These are phyloP conservation scores for Dactylellina leptospora DNA, from an alignment of 2,329 filamentous ascomycete genomes.

Conservation along the genomic window DNA sequence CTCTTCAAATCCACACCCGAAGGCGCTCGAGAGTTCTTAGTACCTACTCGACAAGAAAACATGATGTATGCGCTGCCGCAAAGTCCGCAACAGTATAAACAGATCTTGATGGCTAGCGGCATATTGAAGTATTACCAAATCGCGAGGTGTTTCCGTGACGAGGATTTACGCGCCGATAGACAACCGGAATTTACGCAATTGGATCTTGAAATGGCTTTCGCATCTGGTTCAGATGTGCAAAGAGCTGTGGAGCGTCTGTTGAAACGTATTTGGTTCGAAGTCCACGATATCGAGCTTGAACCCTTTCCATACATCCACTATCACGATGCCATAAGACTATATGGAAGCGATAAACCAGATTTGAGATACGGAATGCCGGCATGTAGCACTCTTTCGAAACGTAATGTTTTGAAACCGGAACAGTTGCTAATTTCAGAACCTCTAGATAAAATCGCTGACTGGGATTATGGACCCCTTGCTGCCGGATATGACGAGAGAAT, in stretches of 20 bases:
- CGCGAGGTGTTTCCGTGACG: slow-evolving; percentile 92
- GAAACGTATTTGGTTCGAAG: slow-evolving; percentile 65
- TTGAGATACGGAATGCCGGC: slow-evolving; percentile 64
- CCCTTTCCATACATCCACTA: slow-evolving; percentile 74
- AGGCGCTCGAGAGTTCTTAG: slow-evolving; percentile 91
- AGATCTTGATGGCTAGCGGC: slow-evolving; percentile 93
- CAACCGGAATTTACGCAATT: slow-evolving; percentile 96
- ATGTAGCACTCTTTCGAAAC: not conserved
- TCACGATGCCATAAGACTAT: slow-evolving; percentile 76
- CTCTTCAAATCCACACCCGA: slow-evolving; percentile 98
- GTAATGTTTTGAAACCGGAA: too few relatives aligned
- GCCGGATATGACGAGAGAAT: not conserved
- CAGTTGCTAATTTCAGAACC: not conserved
- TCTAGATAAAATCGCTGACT: slow-evolving; percentile 15
- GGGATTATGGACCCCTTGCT: slow-evolving; percentile 3
- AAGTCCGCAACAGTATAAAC: slow-evolving; percentile 98
- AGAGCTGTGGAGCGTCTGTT: slow-evolving; percentile 65
- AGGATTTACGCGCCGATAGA: slow-evolving; percentile 88
- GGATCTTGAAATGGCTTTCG: slow-evolving; percentile 93
- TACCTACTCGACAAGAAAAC: slow-evolving; percentile 78
- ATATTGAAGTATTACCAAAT: slow-evolving; percentile 87
- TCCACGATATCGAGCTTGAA: slow-evolving; percentile 62
- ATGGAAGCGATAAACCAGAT: slow-evolving; percentile 93
- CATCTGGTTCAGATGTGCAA: slow-evolving; percentile 76
- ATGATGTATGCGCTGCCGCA: slow-evolving; percentile 90